phyloP scores from a whole-genome alignment of 805 yeast genomes.

The Pichia insulana region DNA sequence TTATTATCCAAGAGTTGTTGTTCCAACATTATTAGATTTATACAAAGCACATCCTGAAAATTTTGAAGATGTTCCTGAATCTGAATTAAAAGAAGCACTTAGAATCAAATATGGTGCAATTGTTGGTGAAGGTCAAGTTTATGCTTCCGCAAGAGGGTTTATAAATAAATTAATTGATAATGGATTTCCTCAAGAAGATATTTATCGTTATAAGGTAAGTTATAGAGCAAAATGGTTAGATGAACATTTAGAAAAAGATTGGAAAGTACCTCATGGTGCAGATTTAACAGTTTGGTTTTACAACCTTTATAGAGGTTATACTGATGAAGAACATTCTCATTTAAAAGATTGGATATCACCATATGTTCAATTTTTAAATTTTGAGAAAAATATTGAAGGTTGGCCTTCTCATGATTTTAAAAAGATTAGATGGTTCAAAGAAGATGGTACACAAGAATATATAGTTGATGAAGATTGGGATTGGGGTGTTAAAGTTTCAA shows the following conservation, averaged over 20 bases:
- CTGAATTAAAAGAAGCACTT: constrained; percentile 9
- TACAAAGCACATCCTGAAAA: constrained; percentile 12
- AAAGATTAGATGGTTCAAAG: constrained; percentile 23
- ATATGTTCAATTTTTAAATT: constrained; percentile 23
- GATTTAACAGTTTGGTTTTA: constrained; percentile 32
- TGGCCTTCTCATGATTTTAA: constrained; percentile 26
- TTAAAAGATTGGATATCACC: constrained; percentile 26
- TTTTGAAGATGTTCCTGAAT: constrained; percentile 9
- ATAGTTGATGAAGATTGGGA: constrained; percentile 29
- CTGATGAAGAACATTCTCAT: constrained; percentile 20
- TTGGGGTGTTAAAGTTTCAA: constrained; percentile 30
- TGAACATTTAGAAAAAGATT: constrained; percentile 15
- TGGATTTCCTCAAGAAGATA: constrained; percentile 22
- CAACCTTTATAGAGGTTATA: constrained; percentile 20
- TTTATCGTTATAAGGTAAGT: constrained; percentile 26
- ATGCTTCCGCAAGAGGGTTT: constrained; percentile 31
- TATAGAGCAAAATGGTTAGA: constrained; percentile 21
- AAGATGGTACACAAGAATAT: constrained; percentile 24
- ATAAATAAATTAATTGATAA: constrained; percentile 23
- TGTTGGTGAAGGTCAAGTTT: constrained; percentile 32
- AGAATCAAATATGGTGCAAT: constrained; percentile 27
- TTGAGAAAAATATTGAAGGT: constrained; percentile 17
- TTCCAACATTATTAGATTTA: constrained; percentile 16
- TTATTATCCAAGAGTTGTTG: constrained; percentile 29
- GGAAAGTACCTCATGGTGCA: constrained; percentile 31